Conservation (phyloP, 805 yeast genomes). For the Schwanniomyces vanrijiae region DNA sequence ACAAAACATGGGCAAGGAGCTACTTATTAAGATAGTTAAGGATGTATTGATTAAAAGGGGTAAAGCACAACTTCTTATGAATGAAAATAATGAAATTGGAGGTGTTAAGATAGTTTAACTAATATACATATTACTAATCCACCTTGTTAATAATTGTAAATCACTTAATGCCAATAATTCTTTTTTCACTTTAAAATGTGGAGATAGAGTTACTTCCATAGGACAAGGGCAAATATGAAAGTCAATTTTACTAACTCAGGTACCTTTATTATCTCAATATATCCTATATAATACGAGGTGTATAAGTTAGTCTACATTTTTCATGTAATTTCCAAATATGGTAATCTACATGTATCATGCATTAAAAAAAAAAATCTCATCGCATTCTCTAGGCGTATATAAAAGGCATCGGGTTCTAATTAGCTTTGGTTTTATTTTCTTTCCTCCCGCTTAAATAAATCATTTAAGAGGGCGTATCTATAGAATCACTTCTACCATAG, state of each 20-base stretch:
- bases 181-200: background rate
- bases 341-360: slow-evolving; percentile 12
- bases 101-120: slow-evolving; percentile 71
- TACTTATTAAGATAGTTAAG: slow-evolving; percentile 53
- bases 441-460: slow-evolving; percentile 47
- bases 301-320: slow-evolving; percentile 22
- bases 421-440: slow-evolving; percentile 14
- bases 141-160: background rate
- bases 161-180: background rate
- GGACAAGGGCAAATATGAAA: slow-evolving; percentile 4
- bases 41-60: slow-evolving; percentile 63
- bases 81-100: slow-evolving; percentile 57
- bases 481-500: slow-evolving; percentile 3
- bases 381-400: slow-evolving; percentile 6
- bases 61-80: slow-evolving; percentile 71
- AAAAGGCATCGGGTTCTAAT: slow-evolving; percentile 1
- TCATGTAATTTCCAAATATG: slow-evolving; percentile 12
- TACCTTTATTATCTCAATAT: slow-evolving; percentile 2
- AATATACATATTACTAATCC: background rate
- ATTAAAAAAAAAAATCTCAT: slow-evolving; percentile 6
- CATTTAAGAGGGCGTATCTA: slow-evolving; percentile 44
- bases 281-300: slow-evolving; percentile 12
- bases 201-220: background rate
- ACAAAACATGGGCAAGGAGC: slow-evolving; percentile 55
- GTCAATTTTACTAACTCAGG: slow-evolving; percentile 4